Evolutionary conservation across 768 basidiomycete species (phyloP).

Genomic region (Tephrocybe sp.): DNA sequence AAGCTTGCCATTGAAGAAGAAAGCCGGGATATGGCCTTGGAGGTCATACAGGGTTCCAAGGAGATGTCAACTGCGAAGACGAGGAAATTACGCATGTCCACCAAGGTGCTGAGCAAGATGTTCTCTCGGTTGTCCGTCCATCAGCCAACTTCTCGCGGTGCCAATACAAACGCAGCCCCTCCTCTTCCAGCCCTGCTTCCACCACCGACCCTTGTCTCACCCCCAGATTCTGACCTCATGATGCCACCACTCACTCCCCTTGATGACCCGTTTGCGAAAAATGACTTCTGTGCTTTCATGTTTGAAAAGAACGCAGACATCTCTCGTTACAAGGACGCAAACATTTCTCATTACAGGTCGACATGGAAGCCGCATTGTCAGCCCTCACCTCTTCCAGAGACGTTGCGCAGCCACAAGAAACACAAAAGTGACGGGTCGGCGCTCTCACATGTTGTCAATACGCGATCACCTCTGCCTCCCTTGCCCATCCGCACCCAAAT

Average conservation of each 20-base stretch:
- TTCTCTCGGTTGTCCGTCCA: constrained; percentile 15
- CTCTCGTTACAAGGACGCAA: neutral
- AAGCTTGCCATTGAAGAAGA: neutral
- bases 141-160: neutral
- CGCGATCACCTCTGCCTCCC: constrained; percentile 5
- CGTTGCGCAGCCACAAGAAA: constrained; percentile 6
- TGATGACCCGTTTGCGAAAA: neutral
- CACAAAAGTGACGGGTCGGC: constrained; percentile 5
- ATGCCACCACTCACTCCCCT: neutral
- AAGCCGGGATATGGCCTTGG: neutral
- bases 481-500: constrained; percentile 5
- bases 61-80: constrained; percentile 1
- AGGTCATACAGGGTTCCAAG: neutral
- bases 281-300: neutral
- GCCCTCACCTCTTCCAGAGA: constrained; percentile 16
- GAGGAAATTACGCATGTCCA: constrained; percentile 10
- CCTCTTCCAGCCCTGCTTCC: constrained; percentile 8
- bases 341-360: constrained; percentile 1
- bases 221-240: constrained; percentile 14
- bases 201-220: constrained; percentile 13
- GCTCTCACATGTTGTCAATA: neutral
- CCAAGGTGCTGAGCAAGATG: constrained; percentile 17
- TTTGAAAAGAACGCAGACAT: neutral
- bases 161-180: constrained; percentile 1
- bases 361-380: constrained; percentile 19